Base-by-base conservation (phyloP, 345 rosid species). In the Eucalyptus erythrocorys region DNA sequence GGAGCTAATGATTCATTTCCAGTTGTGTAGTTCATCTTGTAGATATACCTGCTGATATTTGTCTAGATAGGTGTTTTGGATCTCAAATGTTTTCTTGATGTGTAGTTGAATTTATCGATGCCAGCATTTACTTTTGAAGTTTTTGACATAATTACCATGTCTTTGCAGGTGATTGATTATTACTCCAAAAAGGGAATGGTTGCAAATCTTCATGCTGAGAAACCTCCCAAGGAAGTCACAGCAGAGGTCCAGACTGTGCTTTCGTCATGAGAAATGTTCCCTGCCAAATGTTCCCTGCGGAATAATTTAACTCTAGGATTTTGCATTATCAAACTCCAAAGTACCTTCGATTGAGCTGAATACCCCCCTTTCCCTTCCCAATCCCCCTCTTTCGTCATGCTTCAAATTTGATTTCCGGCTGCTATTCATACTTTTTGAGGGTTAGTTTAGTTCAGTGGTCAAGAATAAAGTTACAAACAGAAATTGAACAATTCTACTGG, bases 161-260 rank as follows among this genome's bases (percentile, higher is more conserved):
- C 37, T 61, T 30, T 85, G 40, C 92, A 98, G 99, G 99, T 98
- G 17, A 95, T 97, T 87, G 95, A 94, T 81, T 97, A 98, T 88
- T 98, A 98, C 48, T 92, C 92, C 48, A 94, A 97, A 89, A 97
- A 94, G 93, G 94, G 99, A 26, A 87, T 89, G 88, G 94, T 97
- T 48, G 96, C 95, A 34, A 90, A 97, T 66, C 96, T 98, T 90
- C 98, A 90, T 32, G 99, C 99, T 3, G 99, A 95, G 94, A 98
- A 98, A 92, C 90, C 98, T 34, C 98, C 96, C 2, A 91, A 94
- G 90, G 96, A 94, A 86, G 99, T 98, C 86, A 94, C 96, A 0
- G 64, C 89, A 15, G 99, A 92, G 94, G 96, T 98, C 91, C 94
- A 93, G 94, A 97, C 95, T 87, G 97, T 42, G 79, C 95, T 98